These are phyloP conservation scores for Eucalyptus brandiana DNA, from an alignment of 345 rosid genomes.

Conservation along the genomic window DNA sequence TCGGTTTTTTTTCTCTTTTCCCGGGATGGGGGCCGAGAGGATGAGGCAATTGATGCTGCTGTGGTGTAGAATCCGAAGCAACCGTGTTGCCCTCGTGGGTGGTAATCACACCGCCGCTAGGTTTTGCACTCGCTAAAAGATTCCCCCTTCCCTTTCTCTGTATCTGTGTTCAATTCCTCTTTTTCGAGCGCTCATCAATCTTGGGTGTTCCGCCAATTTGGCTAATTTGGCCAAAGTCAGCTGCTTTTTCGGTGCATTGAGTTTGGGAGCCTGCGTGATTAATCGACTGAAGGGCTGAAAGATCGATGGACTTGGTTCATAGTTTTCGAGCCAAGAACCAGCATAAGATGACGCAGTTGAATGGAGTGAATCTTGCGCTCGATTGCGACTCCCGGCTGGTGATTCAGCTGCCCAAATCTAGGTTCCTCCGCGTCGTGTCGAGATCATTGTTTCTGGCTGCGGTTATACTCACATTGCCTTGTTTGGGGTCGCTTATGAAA, in stretches of 20 bases:
- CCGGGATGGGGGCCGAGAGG: conserved; percentile 27
- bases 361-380: neutral
- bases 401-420: conserved; percentile 25
- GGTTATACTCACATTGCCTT: conserved; percentile 21
- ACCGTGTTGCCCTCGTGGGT: conserved; percentile 44
- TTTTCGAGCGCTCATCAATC: neutral
- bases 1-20: neutral
- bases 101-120: conserved; percentile 58
- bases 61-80: conserved; percentile 19
- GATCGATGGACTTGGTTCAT: conserved; percentile 3
- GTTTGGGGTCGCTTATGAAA: conserved; percentile 5
- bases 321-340: neutral
- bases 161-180: neutral
- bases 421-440: conserved; percentile 17
- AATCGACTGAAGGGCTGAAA: neutral
- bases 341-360: neutral
- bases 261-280: neutral
- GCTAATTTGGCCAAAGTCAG: neutral
- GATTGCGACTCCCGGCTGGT: conserved; percentile 13
- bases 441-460: conserved; percentile 29
- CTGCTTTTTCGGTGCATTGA: neutral
- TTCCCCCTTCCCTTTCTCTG: neutral
- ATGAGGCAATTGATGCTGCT: conserved; percentile 23
- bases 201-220: conserved; percentile 1
- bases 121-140: conserved; percentile 40